phyloP scores from a whole-genome alignment of 1,139 yeast genomes.

The Taiozyma sp. region DNA sequence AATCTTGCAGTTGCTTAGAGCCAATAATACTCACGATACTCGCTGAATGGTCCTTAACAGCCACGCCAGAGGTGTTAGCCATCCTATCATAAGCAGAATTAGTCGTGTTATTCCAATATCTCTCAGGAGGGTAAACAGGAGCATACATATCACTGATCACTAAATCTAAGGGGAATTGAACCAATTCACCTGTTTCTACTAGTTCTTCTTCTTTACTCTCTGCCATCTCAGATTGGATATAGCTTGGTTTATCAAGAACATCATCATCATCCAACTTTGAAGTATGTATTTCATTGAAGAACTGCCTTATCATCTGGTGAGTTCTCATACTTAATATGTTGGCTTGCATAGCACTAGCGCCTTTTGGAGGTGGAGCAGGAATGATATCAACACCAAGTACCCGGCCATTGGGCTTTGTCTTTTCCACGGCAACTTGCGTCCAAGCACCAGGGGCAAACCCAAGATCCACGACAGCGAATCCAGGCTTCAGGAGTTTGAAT shows the following conservation, averaged over 20 bases:
- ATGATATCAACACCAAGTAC: constrained; percentile 84
- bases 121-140: constrained; percentile 61
- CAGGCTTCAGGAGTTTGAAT: constrained; percentile 51
- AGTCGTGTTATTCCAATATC: constrained; percentile 70
- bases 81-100: constrained; percentile 75
- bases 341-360: constrained; percentile 82
- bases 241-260: constrained; percentile 13
- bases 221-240: constrained; percentile 16
- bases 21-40: constrained; percentile 40
- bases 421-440: constrained; percentile 74
- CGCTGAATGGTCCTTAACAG: constrained; percentile 55
- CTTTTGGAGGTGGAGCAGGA: constrained; percentile 73
- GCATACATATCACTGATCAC: constrained; percentile 86
- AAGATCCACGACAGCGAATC: constrained; percentile 70
- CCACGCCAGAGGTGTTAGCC: constrained; percentile 66
- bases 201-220: constrained; percentile 10
- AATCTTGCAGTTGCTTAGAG: neutral
- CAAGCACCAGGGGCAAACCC: constrained; percentile 98
- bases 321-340: constrained; percentile 68
- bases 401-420: constrained; percentile 53
- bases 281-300: constrained; percentile 34
- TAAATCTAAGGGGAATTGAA: constrained; percentile 49
- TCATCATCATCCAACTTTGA: constrained; percentile 1
- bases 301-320: constrained; percentile 53
- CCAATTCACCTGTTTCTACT: constrained; percentile 1